Conservation (phyloP, 208 protist genomes). For the Acanthamoeba culbertsoni region DNA sequence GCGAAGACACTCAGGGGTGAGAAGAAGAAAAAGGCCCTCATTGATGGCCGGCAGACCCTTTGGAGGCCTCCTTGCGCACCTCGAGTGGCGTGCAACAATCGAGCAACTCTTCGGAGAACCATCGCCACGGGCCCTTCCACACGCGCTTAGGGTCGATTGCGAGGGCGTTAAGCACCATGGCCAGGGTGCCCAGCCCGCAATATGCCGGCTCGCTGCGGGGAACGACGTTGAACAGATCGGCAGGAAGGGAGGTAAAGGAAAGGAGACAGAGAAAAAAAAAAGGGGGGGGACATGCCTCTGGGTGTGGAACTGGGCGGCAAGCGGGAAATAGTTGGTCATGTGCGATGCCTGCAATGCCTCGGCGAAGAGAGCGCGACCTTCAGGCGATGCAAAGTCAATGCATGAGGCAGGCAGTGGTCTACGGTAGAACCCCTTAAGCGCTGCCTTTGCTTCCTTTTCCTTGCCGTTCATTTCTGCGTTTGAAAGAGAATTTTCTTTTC, state of each 20-base stretch:
- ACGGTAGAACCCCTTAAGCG: too few relatives aligned
- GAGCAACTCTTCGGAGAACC: conserved; percentile 83
- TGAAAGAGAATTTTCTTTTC: too few relatives aligned
- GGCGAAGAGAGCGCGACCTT: too few relatives aligned
- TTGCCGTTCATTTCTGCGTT: too few relatives aligned
- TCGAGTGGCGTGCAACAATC: conserved; percentile 81
- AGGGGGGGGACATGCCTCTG: neutral
- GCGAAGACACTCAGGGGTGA: neutral
- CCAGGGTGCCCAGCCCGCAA: conserved; percentile 84
- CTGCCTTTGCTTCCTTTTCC: too few relatives aligned
- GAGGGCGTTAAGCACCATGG: conserved; percentile 85
- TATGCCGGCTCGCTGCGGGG: neutral
- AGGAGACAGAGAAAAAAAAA: neutral
- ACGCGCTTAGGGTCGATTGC: conserved; percentile 80
- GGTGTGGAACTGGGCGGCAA: conserved; percentile 36
- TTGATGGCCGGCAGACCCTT: too few relatives aligned
- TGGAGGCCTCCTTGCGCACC: neutral
- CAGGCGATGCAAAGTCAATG: too few relatives aligned
- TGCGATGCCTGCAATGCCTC: too few relatives aligned
- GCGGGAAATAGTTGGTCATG: neutral
- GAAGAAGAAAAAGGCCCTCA: too few relatives aligned
- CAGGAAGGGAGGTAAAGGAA: neutral
- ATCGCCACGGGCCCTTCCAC: conserved; percentile 88
- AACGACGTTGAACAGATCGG: neutral
- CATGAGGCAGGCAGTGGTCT: too few relatives aligned